A percentile compares a stretch with the other conserved stretches of the same genome.
Evolutionary conservation across 371 early-diverging fungal genomes (phyloP).

Genomic region (Lichtheimia hyalospora): DNA sequence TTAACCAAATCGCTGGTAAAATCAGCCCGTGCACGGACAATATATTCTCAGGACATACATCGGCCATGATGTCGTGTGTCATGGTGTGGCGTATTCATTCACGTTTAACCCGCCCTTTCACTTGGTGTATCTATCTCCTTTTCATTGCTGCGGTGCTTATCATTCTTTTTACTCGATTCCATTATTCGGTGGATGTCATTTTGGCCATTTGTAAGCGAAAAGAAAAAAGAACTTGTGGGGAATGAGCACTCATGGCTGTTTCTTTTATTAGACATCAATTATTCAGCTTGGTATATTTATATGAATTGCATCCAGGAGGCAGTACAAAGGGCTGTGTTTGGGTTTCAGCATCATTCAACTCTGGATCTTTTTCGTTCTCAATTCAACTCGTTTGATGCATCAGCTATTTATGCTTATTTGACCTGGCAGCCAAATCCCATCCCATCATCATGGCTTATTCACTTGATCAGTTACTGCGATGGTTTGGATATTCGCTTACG

Average conservation of each 20-base stretch:
- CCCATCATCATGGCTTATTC: constrained; percentile 26
- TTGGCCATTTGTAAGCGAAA: constrained; percentile 59
- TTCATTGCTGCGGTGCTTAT: constrained; percentile 51
- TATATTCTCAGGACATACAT: constrained; percentile 76
- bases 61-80: constrained; percentile 58
- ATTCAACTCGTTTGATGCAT: constrained; percentile 16
- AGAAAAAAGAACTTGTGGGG: too few relatives aligned
- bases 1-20: constrained; percentile 22
- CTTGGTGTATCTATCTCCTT: constrained; percentile 52
- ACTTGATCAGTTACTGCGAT: constrained; percentile 33
- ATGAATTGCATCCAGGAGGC: constrained; percentile 32
- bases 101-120: constrained; percentile 41
- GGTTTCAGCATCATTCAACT: constrained; percentile 22
- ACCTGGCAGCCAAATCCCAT: constrained; percentile 36
- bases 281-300: constrained; percentile 35
- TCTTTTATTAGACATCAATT: constrained; percentile 27
- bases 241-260: background rate
- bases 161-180: constrained; percentile 65
- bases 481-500: constrained; percentile 41
- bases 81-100: constrained; percentile 69
- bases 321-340: constrained; percentile 30
- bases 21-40: constrained; percentile 71
- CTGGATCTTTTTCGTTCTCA: constrained; percentile 27
- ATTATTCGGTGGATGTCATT: constrained; percentile 73
- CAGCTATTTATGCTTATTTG: constrained; percentile 24